A percentile compares a stretch with the other conserved stretches of the same genome.
Evolutionary conservation across 2,329 filamentous ascomycete species (phyloP).

Genomic region (Cytospora leucostoma): DNA sequence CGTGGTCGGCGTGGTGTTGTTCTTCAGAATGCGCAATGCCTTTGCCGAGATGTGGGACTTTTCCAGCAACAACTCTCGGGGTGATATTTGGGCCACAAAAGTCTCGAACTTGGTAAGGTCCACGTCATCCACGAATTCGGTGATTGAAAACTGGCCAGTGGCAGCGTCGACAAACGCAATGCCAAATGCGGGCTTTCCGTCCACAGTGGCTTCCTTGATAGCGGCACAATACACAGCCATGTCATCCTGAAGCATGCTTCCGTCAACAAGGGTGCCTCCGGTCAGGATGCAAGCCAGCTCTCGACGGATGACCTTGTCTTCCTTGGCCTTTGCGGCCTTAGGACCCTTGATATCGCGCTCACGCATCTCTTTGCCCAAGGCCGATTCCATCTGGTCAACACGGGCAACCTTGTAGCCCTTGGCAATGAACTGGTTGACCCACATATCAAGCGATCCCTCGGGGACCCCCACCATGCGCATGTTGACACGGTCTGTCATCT

Average conservation of each 20-base stretch:
- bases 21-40: constrained; percentile 89
- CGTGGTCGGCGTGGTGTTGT: constrained; percentile 88
- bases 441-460: constrained; percentile 91
- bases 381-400: constrained; percentile 96
- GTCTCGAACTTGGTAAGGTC: constrained; percentile 98
- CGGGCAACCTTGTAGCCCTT: constrained; percentile 97
- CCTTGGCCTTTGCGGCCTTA: constrained; percentile 61
- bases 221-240: constrained; percentile 96
- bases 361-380: constrained; percentile 97
- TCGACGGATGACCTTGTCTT: constrained; percentile 89
- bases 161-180: constrained; percentile 94
- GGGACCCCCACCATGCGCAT: constrained; percentile 99
- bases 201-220: constrained; percentile 78
- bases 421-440: constrained; percentile 97
- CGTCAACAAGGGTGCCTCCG: constrained; percentile 89
- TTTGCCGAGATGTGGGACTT: constrained; percentile 86
- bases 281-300: constrained; percentile 91
- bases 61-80: constrained; percentile 85
- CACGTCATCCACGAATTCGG: constrained; percentile 86
- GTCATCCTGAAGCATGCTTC: constrained; percentile 95
- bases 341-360: constrained; percentile 69
- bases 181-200: constrained; percentile 81
- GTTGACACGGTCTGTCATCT: constrained; percentile 96
- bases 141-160: constrained; percentile 92
- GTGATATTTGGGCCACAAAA: constrained; percentile 87